Conservation (phyloP, 2,329 filamentous ascomycete species). For the Dactylellina sp. region DNA sequence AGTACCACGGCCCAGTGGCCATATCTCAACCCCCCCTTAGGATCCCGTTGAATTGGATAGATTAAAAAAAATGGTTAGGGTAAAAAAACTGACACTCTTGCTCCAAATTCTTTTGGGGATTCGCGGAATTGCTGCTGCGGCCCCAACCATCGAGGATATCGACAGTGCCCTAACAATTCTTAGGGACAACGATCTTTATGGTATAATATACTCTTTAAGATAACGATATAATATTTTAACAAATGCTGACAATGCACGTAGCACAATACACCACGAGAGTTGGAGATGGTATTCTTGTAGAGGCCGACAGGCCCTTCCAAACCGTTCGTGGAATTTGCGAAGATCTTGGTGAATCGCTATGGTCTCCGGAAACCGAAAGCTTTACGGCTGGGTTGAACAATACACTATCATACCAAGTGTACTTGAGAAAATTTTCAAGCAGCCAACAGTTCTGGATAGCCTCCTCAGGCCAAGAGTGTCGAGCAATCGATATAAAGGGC, state of each 20-base stretch:
- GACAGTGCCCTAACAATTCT: constrained; percentile 34
- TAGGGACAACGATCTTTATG: constrained; percentile 41
- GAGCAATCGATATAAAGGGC: constrained; percentile 61
- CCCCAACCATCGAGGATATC: constrained; percentile 4
- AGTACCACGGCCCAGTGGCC: not conserved
- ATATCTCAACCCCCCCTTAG: not conserved
- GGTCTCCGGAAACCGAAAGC: constrained; percentile 21
- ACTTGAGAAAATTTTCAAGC: constrained; percentile 26
- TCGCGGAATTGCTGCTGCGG: not conserved
- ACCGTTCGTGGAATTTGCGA: constrained; percentile 10
- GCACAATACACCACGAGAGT: constrained; percentile 25
- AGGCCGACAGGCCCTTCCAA: constrained; percentile 2
- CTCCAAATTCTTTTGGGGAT: not conserved
- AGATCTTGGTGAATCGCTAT: constrained; percentile 27
- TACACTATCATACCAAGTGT: constrained; percentile 34
- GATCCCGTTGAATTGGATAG: not conserved
- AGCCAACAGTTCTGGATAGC: constrained; percentile 36
- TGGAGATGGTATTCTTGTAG: constrained; percentile 27
- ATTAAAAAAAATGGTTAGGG: not conserved
- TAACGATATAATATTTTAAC: not conserved
- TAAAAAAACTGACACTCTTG: not conserved
- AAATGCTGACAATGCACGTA: constrained; percentile 9
- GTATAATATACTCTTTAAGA: not conserved
- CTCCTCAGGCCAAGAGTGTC: constrained; percentile 7
- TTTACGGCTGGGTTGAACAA: constrained; percentile 38